Percentiles rank a stretch among this genome's conserved stretches.
Conservation (phyloP, 2,329 filamentous ascomycete species). For the Volutella citrinella region DNA sequence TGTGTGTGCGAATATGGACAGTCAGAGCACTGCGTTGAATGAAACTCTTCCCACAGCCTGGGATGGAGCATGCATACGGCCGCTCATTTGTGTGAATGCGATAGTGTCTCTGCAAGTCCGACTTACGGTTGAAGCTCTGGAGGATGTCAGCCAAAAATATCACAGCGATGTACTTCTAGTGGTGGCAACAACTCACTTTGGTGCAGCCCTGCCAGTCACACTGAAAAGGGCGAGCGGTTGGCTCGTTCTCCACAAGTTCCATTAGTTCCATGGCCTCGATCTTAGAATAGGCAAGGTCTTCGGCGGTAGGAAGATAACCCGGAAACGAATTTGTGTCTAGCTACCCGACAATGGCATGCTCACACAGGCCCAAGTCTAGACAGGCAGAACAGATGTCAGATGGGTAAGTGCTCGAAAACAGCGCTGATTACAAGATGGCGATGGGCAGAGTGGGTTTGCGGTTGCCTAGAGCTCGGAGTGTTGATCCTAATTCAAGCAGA, state of each 20-base stretch:
- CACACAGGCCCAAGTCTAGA: background rate
- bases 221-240: constrained; percentile 59
- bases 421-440: too few relatives aligned
- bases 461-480: too few relatives aligned
- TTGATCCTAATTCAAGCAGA: too few relatives aligned
- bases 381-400: constrained; percentile 11
- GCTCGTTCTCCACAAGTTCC: constrained; percentile 63
- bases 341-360: constrained; percentile 7
- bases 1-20: constrained; percentile 69
- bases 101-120: constrained; percentile 67
- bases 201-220: constrained; percentile 62
- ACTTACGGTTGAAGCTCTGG: constrained; percentile 71
- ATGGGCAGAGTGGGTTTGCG: too few relatives aligned
- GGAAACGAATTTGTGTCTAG: background rate
- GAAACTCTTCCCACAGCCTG: constrained; percentile 66
- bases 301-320: too few relatives aligned
- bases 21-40: constrained; percentile 69
- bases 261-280: constrained; percentile 52
- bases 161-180: too few relatives aligned
- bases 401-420: constrained; percentile 13
- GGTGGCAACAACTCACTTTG: constrained; percentile 46
- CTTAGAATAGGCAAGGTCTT: constrained; percentile 2
- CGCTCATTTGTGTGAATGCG: constrained; percentile 71
- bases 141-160: constrained; percentile 14
- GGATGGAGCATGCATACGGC: constrained; percentile 59